Conservation (phyloP, 352 stramenopile genomes). For the Pythium rhizo-oryzae region DNA sequence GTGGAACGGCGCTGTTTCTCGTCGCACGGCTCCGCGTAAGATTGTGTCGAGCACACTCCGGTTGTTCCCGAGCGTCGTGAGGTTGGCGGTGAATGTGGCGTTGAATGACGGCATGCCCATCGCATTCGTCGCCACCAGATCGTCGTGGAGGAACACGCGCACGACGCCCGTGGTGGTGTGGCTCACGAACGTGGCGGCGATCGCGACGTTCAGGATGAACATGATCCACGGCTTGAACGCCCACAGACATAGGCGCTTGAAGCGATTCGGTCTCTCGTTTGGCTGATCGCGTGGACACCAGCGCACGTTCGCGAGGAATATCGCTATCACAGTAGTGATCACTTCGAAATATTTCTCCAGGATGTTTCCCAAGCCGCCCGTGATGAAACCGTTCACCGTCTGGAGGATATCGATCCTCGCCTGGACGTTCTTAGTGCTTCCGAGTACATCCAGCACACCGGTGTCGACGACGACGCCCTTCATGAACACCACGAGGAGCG, state of each 20-base stretch:
- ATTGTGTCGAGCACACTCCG: constrained; percentile 42
- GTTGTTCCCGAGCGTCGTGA: constrained; percentile 4
- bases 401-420: constrained; percentile 39
- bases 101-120: background rate
- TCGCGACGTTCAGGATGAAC: constrained; percentile 46
- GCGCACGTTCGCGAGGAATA: constrained; percentile 39
- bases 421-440: constrained; percentile 35
- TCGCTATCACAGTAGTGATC: constrained; percentile 43
- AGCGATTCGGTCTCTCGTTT: constrained; percentile 13
- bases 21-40: constrained; percentile 32
- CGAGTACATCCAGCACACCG: constrained; percentile 36
- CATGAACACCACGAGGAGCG: constrained; percentile 37
- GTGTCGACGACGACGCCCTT: constrained; percentile 39
- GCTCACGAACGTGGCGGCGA: constrained; percentile 46
- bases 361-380: constrained; percentile 30
- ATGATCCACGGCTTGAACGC: constrained; percentile 41
- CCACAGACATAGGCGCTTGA: constrained; percentile 40
- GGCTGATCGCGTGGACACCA: constrained; percentile 39
- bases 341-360: constrained; percentile 38
- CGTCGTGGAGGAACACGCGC: constrained; percentile 37
- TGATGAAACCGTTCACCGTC: constrained; percentile 42
- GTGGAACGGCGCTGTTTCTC: constrained; percentile 33
- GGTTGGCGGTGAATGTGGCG: background rate
- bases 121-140: constrained; percentile 15
- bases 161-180: constrained; percentile 37